Base-by-base conservation (phyloP, 495 filamentous ascomycete species). In the Pyronema omphalodes region DNA sequence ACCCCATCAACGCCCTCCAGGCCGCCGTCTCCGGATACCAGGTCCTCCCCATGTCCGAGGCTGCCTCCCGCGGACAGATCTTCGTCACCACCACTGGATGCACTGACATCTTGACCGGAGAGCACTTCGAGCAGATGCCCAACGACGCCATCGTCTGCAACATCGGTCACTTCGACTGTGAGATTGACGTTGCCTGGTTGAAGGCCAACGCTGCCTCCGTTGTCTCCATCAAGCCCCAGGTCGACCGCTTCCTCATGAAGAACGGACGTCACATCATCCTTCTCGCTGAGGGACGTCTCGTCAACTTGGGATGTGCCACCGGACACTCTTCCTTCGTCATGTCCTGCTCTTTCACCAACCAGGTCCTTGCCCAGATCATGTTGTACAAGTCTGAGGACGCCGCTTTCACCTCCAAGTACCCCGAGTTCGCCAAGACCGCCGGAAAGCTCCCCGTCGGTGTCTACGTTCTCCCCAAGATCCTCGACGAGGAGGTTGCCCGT, bases 271-370 rank as follows among this genome's bases (percentile, higher is more conserved):
- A 95, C 76, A 87, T 98, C 76, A 93, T 98, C 69, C 88, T 98
- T 57, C 80, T 98, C 55, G 91, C 91, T 59, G 91, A 98, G 73
- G 91, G 91, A 61, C 89, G 91, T 76, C 84, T 98, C 54, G 93
- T 98, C 73, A 98, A 98, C 78, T 76, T 98, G 53, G 91, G 91
- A 70, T 98, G 91, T 73, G 91, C 91, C 67, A 98, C 91, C 56
- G 91, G 91, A 57, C 91, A 98, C 83, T 94, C 88, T 63, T 95
- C 89, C 47, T 98, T 98, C 74, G 91, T 98, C 78, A 66, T 98
- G 91, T 93, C 86, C 60, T 98, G 91, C 84, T 95, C 88, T 57
- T 98, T 98, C 83, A 94, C 89, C 76, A 98, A 98, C 81, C 91
- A 98, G 78, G 91, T 95, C 59, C 86, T 98, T 67, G 91, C 91